Evolutionary conservation across 129 eudicot species (phyloP).

Genomic region (Logfia minima): DNA sequence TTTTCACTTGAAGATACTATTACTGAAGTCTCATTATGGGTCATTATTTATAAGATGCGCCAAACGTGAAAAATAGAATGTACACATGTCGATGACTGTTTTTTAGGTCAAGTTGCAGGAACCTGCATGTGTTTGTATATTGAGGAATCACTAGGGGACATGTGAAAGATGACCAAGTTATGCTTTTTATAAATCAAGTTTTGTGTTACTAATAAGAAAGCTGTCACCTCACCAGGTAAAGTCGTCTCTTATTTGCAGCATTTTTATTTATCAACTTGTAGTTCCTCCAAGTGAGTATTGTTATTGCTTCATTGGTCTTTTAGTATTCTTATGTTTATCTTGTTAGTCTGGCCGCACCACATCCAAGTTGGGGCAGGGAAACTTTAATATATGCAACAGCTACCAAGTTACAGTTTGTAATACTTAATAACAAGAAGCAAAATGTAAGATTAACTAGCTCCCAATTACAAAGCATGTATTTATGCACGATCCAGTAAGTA

Average conservation of each 20-base stretch:
- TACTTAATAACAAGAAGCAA: background rate
- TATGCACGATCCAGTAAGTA: background rate
- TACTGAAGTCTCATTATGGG: constrained; percentile 10
- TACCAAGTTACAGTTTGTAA: background rate
- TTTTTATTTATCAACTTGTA: background rate
- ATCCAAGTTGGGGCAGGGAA: background rate
- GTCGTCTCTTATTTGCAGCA: background rate
- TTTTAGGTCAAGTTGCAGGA: constrained; percentile 13
- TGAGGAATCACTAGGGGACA: background rate
- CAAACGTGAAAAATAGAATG: constrained; percentile 4
- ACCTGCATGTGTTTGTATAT: background rate
- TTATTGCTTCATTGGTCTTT: background rate
- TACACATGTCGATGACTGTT: constrained; percentile 2
- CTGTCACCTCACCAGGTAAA: background rate
- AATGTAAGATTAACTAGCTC: background rate
- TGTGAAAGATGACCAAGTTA: background rate
- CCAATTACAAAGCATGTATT: background rate
- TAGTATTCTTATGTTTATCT: background rate
- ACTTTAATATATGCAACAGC: background rate
- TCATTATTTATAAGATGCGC: constrained; percentile 4
- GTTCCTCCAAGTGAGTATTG: background rate
- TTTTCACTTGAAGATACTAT: background rate
- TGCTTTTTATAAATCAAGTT: background rate
- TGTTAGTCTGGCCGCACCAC: background rate
- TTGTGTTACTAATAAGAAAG: background rate